Evolutionary conservation across 2,329 filamentous ascomycete species (phyloP).

Genomic region (Paraphoma chrysanthemicola): DNA sequence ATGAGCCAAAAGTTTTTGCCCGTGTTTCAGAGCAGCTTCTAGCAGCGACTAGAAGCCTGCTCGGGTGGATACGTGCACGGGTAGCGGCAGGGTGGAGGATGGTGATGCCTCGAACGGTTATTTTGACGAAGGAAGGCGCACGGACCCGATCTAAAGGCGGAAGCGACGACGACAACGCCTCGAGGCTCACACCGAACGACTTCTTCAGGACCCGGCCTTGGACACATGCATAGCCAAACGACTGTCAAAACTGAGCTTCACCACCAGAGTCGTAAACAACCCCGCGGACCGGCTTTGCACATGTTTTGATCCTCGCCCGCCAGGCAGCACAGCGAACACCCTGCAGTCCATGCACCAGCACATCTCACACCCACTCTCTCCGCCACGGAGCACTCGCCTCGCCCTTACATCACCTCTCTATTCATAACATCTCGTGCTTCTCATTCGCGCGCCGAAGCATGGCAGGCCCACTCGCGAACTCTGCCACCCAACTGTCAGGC

Average conservation of each 20-base stretch:
- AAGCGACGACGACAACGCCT: constrained; percentile 3
- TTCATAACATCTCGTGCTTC: background rate
- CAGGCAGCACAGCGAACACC: constrained; percentile 7
- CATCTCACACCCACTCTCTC: background rate
- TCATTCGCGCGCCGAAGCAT: constrained; percentile 22
- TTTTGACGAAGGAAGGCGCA: background rate
- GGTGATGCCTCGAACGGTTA: background rate
- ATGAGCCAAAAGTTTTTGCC: background rate
- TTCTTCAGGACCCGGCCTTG: background rate
- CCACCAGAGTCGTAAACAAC: background rate
- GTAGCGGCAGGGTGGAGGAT: background rate
- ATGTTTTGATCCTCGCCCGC: background rate
- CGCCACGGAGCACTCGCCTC: background rate
- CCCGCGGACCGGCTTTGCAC: background rate
- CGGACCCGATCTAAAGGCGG: background rate
- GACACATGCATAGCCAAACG: background rate
- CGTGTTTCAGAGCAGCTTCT: background rate
- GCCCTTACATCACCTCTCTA: background rate
- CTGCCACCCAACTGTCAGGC: constrained; percentile 33
- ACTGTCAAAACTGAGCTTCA: background rate
- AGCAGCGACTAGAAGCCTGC: background rate
- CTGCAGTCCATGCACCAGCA: background rate
- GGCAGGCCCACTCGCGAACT: constrained; percentile 38
- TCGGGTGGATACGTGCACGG: background rate
- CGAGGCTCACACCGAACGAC: background rate